Conservation (phyloP, 768 basidiomycete genomes). For the Boletus fagicola region DNA sequence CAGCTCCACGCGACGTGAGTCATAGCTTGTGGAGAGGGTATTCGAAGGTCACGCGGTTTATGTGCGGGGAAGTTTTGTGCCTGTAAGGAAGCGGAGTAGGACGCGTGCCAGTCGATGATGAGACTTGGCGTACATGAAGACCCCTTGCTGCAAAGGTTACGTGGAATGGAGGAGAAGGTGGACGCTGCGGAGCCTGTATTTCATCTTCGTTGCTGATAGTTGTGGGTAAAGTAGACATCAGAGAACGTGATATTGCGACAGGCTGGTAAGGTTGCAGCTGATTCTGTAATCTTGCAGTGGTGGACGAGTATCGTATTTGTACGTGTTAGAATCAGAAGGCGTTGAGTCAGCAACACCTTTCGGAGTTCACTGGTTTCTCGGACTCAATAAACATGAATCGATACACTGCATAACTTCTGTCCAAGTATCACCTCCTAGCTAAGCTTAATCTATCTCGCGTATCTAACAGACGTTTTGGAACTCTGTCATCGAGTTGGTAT, state of each 20-base stretch:
- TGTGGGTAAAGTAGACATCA: slow-evolving; percentile 27
- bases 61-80: slow-evolving; percentile 78
- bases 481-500: not conserved
- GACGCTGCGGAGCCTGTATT: slow-evolving; percentile 52
- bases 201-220: slow-evolving; percentile 51
- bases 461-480: not conserved
- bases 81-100: slow-evolving; percentile 37
- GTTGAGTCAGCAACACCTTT: slow-evolving; percentile 3
- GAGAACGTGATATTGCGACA: not conserved
- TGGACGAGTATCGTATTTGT: slow-evolving; percentile 21
- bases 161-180: slow-evolving; percentile 70
- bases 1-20: slow-evolving; percentile 83
- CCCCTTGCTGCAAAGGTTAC: slow-evolving; percentile 69
- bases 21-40: slow-evolving; percentile 61
- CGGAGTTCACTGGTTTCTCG: not conserved
- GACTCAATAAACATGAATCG: not conserved
- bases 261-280: not conserved
- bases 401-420: not conserved
- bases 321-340: slow-evolving; percentile 24
- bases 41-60: slow-evolving; percentile 71
- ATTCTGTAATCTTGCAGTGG: not conserved
- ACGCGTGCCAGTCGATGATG: slow-evolving; percentile 6
- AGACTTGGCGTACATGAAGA: slow-evolving; percentile 55
- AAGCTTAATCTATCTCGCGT: not conserved
- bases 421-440: not conserved